Evolutionary conservation across 352 stramenopile genomes (phyloP).

Genomic region (Thraustochytrium striatum): DNA sequence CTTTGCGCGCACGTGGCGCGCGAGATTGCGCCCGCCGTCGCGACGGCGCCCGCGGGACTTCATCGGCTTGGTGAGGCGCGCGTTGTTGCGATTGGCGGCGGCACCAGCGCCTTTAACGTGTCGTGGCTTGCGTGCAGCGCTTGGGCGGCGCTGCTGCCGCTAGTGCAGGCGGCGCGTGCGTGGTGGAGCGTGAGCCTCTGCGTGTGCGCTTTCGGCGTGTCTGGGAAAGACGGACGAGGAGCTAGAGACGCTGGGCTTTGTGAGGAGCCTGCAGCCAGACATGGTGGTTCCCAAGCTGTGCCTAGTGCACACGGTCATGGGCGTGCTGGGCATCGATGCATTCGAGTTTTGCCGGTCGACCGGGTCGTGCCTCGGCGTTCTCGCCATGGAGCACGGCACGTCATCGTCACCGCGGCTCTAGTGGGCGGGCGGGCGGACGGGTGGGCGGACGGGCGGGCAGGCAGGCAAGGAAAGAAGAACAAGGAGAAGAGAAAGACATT

Average conservation of each 20-base stretch:
- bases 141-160: background rate
- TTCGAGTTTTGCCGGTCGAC: slow-evolving; percentile 37
- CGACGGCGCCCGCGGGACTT: background rate
- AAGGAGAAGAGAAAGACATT: no score
- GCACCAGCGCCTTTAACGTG: slow-evolving; percentile 43
- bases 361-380: slow-evolving; percentile 27
- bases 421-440: no score
- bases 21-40: background rate
- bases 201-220: background rate
- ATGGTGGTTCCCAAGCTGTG: slow-evolving; percentile 38
- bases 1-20: background rate
- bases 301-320: slow-evolving; percentile 32
- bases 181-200: background rate
- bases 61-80: background rate
- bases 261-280: background rate
- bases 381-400: no score
- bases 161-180: background rate
- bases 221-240: background rate
- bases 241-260: background rate
- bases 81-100: slow-evolving; percentile 28
- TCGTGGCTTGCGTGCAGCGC: background rate
- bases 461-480: no score
- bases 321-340: background rate
- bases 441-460: no score
- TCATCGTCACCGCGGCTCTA: no score